phyloP scores from a whole-genome alignment of 75 land plant genomes.

The Sequoiadendron giganteum region DNA sequence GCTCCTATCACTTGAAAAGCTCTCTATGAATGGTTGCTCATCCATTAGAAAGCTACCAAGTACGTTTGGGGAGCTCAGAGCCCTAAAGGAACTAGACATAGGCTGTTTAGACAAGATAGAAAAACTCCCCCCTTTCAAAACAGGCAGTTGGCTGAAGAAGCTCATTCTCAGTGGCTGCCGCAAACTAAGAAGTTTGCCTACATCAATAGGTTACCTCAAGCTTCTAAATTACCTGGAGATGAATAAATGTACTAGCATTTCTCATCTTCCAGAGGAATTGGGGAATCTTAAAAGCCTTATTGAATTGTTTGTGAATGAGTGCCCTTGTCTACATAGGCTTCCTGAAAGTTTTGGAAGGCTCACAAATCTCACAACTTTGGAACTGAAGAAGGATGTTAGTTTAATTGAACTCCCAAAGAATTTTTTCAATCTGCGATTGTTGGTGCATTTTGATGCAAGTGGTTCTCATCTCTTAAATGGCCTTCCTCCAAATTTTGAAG shows the following conservation, averaged over 20 bases:
- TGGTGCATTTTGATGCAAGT: neutral
- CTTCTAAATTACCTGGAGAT: neutral
- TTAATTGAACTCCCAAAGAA: neutral
- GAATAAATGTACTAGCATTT: neutral
- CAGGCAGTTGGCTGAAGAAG: neutral
- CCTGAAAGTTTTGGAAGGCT: neutral
- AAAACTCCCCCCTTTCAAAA: neutral
- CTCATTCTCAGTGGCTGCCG: neutral
- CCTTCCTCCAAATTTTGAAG: neutral
- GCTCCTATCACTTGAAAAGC: neutral
- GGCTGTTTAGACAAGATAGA: neutral
- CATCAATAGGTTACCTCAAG: neutral
- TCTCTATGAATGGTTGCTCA: neutral
- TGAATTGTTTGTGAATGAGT: neutral
- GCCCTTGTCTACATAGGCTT: neutral
- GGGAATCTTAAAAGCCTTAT: neutral
- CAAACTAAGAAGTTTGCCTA: neutral
- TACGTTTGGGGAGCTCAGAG: neutral
- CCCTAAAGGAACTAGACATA: neutral
- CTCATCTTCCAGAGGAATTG: neutral
- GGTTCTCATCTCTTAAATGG: neutral
- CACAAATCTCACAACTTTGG: neutral
- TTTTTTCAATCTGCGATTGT: too few species aligned
- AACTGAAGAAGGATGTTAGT: neutral
- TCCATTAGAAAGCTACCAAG: neutral